Percentiles rank a stretch among this genome's conserved stretches.
These are phyloP conservation scores for Leccinum cinnamomeum DNA, from an alignment of 1,284 basidiomycete genomes.

Conservation along the genomic window DNA sequence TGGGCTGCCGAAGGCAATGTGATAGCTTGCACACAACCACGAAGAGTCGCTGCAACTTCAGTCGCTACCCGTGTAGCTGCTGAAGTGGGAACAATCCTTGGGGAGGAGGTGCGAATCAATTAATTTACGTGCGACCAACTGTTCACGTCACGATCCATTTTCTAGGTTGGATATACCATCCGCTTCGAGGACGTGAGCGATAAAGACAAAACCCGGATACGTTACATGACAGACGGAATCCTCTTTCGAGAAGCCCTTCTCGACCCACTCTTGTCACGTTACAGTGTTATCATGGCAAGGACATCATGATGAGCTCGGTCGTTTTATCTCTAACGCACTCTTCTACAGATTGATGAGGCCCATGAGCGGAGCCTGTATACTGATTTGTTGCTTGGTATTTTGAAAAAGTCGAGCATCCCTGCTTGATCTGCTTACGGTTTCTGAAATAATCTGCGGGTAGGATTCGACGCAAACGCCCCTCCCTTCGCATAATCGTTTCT, in stretches of 20 bases:
- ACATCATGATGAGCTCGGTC: constrained; percentile 14
- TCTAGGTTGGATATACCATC: constrained; percentile 93
- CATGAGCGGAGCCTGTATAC: constrained; percentile 96
- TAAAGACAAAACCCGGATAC: constrained; percentile 82
- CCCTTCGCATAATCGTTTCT: constrained; percentile 87
- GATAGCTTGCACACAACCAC: constrained; percentile 91
- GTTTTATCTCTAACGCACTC: constrained; percentile 8
- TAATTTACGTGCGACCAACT: neutral
- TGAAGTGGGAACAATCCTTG: constrained; percentile 86
- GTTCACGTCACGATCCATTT: neutral
- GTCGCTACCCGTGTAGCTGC: constrained; percentile 88
- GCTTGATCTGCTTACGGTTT: constrained; percentile 7
- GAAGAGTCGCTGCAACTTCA: constrained; percentile 93
- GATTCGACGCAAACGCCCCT: constrained; percentile 86
- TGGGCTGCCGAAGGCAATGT: constrained; percentile 81
- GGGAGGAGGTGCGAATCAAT: constrained; percentile 74
- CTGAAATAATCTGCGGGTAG: constrained; percentile 39
- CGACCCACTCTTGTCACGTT: constrained; percentile 85
- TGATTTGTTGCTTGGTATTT: constrained; percentile 87
- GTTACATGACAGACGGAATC: constrained; percentile 98
- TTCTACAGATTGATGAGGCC: constrained; percentile 86
- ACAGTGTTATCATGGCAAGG: constrained; percentile 92
- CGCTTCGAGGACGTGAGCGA: constrained; percentile 93
- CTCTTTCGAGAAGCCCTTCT: constrained; percentile 93
- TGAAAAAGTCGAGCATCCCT: constrained; percentile 72